Base-by-base conservation (phyloP, 768 basidiomycete genomes). In the Russula brevipes region DNA sequence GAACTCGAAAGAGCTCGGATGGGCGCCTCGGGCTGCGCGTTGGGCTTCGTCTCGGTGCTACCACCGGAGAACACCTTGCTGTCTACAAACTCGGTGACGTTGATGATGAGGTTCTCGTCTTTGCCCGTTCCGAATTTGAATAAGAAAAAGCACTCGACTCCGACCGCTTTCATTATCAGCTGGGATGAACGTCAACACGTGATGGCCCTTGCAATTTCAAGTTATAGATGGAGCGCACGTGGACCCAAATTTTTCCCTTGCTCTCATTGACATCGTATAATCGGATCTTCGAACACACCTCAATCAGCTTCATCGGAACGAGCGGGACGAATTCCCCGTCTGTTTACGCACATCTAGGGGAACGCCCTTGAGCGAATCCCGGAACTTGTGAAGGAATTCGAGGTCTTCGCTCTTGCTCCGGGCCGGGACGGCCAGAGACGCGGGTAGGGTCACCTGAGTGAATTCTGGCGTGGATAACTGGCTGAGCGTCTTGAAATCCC, bases 211-310 rank as follows among this genome's bases (percentile, higher is more conserved):
- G 4, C 35, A 24, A 35, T 2, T 2, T n/a, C 45, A 2, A 7
- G 19, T 35, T 7, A 16, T 16, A 30, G 30, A 35, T 6, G 41
- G 19, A 11, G 19, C 59, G 14, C n/a, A 56, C 54, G 16, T 44
- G 47, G 6, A 51, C 31, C 54, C 19, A 51, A 31, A 49, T 46
- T 10, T 54, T 54, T 3, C 46, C 39, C 60, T 42, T 39, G 19
- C 14, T 47, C 35, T 47, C 51, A 39, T 53, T 35, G 11, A 58
- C 52, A 10, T 53, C 39, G 36, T 63, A n/a, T 54, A n/a, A 46
- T 30, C 24, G 16, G 62, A 59, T 35, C 46, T 59, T 16, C 31
- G 19, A 39, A 54, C 38, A 33, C 46, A 2, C 19, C 9, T 14
- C 38, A 16, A n/a, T 54, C 52, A 42, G 33, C 52, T 11, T 24